These are phyloP conservation scores for Brachypodium distachyon DNA, from an alignment of 202 grass and related monocot species.

Conservation along the genomic window DNA sequence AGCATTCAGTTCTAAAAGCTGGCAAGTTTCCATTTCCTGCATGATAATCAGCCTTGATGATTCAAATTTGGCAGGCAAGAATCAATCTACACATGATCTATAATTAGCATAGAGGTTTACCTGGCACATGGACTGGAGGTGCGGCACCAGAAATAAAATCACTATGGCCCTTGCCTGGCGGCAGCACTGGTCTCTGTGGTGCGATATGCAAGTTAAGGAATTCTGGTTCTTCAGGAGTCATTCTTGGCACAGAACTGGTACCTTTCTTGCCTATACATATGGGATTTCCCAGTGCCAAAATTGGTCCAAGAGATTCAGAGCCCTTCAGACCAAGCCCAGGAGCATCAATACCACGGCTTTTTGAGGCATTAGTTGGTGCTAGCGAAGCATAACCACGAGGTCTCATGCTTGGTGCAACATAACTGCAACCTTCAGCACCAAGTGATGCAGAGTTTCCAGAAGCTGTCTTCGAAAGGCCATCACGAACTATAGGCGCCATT, in stretches of 20 bases:
- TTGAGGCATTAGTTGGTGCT: constrained; percentile 6
- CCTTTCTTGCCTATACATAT: not conserved
- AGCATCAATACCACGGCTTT: constrained; percentile 4
- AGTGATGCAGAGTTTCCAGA: constrained; percentile 29
- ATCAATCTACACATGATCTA: not conserved
- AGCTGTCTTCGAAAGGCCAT: constrained; percentile 16
- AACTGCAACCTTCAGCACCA: constrained; percentile 9
- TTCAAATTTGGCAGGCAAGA: not conserved
- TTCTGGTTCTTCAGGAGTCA: constrained; percentile 14
- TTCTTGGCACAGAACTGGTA: constrained; percentile 6
- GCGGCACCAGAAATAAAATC: not conserved
- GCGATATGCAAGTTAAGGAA: constrained; percentile 37
- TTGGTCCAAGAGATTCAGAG: constrained; percentile 28
- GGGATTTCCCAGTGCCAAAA: constrained; percentile 31
- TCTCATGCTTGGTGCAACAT: not conserved
- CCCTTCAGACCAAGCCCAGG: not conserved
- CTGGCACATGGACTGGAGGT: not conserved
- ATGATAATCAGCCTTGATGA: not conserved
- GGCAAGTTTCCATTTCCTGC: constrained; percentile 13
- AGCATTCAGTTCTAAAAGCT: not conserved
- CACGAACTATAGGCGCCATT: constrained; percentile 25
- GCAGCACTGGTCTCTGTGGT: not conserved
- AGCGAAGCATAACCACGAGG: constrained; percentile 8
- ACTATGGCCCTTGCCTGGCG: not conserved
- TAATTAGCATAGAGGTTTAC: constrained; percentile 8